Percentiles rank a stretch among this genome's conserved stretches.
Evolutionary conservation across 495 filamentous ascomycete species (phyloP).

Genomic region (Cercophora scortea): DNA sequence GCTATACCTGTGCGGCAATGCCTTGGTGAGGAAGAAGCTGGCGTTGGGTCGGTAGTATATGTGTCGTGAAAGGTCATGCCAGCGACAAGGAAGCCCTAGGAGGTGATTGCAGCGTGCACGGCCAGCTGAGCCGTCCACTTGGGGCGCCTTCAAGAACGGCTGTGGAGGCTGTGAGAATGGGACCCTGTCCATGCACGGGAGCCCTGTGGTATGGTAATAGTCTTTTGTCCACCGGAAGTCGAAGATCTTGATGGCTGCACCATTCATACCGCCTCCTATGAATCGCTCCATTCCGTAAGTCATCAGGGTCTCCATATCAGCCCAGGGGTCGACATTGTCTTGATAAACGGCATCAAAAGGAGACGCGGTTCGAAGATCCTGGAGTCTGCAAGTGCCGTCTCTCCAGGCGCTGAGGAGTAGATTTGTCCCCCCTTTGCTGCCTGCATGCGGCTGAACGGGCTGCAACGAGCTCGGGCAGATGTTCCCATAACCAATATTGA

Average conservation of each 20-base stretch:
- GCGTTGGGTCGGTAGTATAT: conserved; percentile 37
- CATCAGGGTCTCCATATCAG: conserved; percentile 30
- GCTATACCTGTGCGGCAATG: conserved; percentile 4
- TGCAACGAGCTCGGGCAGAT: conserved; percentile 28
- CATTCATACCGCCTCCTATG: conserved; percentile 27
- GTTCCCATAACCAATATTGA: conserved; percentile 10
- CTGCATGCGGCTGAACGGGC: conserved; percentile 22
- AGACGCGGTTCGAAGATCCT: conserved; percentile 34
- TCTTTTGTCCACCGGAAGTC: conserved; percentile 39
- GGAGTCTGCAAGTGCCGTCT: conserved; percentile 36
- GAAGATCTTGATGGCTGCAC: conserved; percentile 33
- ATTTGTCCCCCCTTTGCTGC: conserved; percentile 20
- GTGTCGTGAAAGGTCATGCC: conserved; percentile 31
- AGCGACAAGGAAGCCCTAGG: conserved; percentile 22
- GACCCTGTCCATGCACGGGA: conserved; percentile 23
- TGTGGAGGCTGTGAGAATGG: conserved; percentile 31
- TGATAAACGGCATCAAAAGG: conserved; percentile 31
- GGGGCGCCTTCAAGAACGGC: conserved; percentile 17
- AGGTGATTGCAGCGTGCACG: conserved; percentile 20
- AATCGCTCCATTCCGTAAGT: conserved; percentile 36
- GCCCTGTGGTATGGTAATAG: conserved; percentile 35
- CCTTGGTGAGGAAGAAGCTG: conserved; percentile 26
- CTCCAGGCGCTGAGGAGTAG: conserved; percentile 40
- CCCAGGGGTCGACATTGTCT: conserved; percentile 35
- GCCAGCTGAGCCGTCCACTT: neutral